Base-by-base conservation (phyloP, 2,329 filamentous ascomycete species). In the Blastomyces parvus region DNA sequence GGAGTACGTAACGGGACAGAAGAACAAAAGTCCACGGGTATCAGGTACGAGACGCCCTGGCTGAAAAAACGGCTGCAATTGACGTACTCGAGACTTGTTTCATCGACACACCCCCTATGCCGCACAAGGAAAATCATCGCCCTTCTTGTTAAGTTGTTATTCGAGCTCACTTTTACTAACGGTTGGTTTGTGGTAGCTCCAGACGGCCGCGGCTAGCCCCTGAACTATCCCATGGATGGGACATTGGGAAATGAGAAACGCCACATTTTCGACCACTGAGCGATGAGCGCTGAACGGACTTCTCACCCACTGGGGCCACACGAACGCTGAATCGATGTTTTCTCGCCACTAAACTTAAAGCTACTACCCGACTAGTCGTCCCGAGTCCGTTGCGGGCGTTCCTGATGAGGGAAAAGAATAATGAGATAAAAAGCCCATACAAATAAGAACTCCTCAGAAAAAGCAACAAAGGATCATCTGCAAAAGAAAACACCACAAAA, bases 201-300 rank as follows among this genome's bases (percentile, higher is more conserved):
- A 56, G 17, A 19, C 7, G 13, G 25, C 61, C 55, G 61, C 50
- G 60, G 59, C 59, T 52, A 55, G 57, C 44, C 60, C 55, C 53
- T 60, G 48, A 46, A 36, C 52, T 44, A 53, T 55, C 50, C 62
- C 64, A 65, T 59, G 65, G 64, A 8, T 64, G 60, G 46, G 66
- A 67, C 66, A 69, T 64, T 64, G 60, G 46, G 66, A 67, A 67
- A 69, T 64, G 59, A 68, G 67, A 68, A 64, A 64, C 50, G 61
- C 66, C 69, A 67, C 67, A 67, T 53, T 30, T 40, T 22, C 58
- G 38, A 33, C 46, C 46, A 52, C 59, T 61, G 2, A 61, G 27
- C 44, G 46, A 22, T 46, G 19, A 17, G 25, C 44, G 3, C 52
- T 11, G 25, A 38, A 36, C 36, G 33, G 48, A 2, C 30, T 30